Base-by-base conservation (phyloP, 1,139 yeast genomes). In the Suhomyces maxii region DNA sequence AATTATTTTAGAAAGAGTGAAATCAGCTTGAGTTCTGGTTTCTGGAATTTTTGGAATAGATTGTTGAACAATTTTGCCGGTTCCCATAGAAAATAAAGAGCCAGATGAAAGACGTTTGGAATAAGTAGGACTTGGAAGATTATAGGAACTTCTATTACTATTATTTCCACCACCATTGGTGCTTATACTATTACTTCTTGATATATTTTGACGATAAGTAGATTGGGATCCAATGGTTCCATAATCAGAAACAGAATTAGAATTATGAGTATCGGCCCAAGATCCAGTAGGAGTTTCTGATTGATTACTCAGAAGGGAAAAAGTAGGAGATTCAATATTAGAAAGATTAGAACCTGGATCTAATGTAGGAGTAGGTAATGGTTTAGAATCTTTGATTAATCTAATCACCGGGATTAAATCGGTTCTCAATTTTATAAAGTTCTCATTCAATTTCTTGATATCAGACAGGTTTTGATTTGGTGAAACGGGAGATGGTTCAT, bases 281-380 rank as follows among this genome's bases (percentile, higher is more conserved):
- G 52, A 43, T 26, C 52, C 45, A 4, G 34, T 14, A 2, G 13
- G 14, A 2, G 38, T 23, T 10, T 54, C 56, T 3, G 53, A 48
- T 25, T 48, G 55, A 10, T 45, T 34, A 32, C 63, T 59, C 47
- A 60, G 57, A n/a, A 62, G 41, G 6, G 71, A 62, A 37, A 57
- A 59, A 0, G 74, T 66, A 6, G 77, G 77, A 36, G 73, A 69
- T 26, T 68, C 70, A 35, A 64, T 50, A 6, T 59, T 52, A 18
- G 23, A 18, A 18, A 18, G 23, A 2, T 64, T 57, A 6, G 67
- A 58, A 3, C 75, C 72, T 0, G 77, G 74, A 39, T 54, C 79
- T 36, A 74, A 54, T 1, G 80, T 77, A 3, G 85, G 84, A 0
- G 82, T 77, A 0, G 85, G 85, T 35, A 80, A 65, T 3, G 84